Percentiles rank a stretch among this genome's conserved stretches.
Evolutionary conservation across 1,284 basidiomycete genomes (phyloP).

Genomic region (Cutaneotrichosporon spelunceum): DNA sequence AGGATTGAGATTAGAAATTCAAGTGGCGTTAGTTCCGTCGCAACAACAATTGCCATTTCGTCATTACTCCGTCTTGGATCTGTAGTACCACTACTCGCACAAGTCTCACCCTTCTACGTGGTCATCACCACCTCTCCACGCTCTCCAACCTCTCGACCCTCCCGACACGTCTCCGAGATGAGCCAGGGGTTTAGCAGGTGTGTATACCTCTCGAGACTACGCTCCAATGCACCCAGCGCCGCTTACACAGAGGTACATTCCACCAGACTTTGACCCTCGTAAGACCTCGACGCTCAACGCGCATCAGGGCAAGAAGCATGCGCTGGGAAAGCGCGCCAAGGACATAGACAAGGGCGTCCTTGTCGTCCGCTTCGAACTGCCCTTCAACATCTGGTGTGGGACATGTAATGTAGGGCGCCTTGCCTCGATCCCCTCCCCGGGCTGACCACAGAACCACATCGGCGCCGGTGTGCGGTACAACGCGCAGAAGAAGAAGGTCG

Average conservation of each 20-base stretch:
- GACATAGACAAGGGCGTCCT: constrained; percentile 92
- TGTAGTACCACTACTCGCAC: too few species aligned
- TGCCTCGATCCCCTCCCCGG: not conserved
- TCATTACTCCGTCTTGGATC: not conserved
- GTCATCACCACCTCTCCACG: not conserved
- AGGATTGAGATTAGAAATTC: not conserved
- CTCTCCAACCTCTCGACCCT: too few species aligned
- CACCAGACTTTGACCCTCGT: constrained; percentile 82
- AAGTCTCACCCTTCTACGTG: not conserved
- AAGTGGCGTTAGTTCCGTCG: not conserved
- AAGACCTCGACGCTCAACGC: constrained; percentile 77
- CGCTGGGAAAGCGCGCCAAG: constrained; percentile 78
- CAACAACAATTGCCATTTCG: not conserved
- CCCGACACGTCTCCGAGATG: not conserved
- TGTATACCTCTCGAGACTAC: not conserved
- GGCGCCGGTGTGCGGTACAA: constrained; percentile 98
- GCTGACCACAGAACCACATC: constrained; percentile 64
- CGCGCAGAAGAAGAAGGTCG: constrained; percentile 94
- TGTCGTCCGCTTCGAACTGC: constrained; percentile 83
- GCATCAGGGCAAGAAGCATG: constrained; percentile 78
- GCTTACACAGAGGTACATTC: constrained; percentile 72
- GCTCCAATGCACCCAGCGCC: constrained; percentile 51
- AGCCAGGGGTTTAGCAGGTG: constrained; percentile 68
- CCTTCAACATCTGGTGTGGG: constrained; percentile 97
- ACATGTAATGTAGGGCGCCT: constrained; percentile 75